phyloP scores from a whole-genome alignment of 2,329 filamentous ascomycete genomes.

The Colletotrichum tofieldiae region DNA sequence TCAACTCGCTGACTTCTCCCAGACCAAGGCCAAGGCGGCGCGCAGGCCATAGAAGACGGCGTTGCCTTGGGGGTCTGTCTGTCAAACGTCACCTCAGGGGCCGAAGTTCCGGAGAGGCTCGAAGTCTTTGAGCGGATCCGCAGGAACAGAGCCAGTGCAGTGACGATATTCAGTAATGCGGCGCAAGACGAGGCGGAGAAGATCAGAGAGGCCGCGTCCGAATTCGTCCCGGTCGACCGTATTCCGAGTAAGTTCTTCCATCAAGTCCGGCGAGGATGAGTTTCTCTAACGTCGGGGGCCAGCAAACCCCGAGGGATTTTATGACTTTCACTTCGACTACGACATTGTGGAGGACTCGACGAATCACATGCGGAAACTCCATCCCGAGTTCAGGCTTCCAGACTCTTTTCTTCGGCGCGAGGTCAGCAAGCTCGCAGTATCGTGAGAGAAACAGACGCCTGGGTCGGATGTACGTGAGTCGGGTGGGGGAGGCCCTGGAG shows the following conservation, averaged over 20 bases:
- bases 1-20: conserved; percentile 29
- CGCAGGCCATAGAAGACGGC: conserved; percentile 56
- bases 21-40: conserved; percentile 58
- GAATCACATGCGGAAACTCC: conserved; percentile 2
- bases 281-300: background rate
- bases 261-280: background rate
- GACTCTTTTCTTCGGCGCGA: background rate
- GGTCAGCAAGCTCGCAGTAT: background rate
- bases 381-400: conserved; percentile 16
- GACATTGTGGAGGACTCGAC: conserved; percentile 28
- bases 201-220: conserved; percentile 46
- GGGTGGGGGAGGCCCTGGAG: background rate
- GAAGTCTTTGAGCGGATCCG: conserved; percentile 48
- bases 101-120: conserved; percentile 47
- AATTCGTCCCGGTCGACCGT: conserved; percentile 49
- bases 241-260: conserved; percentile 49
- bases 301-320: conserved; percentile 42
- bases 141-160: conserved; percentile 51
- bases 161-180: conserved; percentile 58
- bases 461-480: background rate
- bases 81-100: conserved; percentile 38
- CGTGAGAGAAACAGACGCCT: background rate
- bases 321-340: conserved; percentile 35
- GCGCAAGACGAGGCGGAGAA: conserved; percentile 53
- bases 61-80: conserved; percentile 52